Percentiles rank a stretch among this genome's conserved stretches.
Evolutionary conservation across 2,329 filamentous ascomycete species (phyloP).

Genomic region (Colletotrichum falcatum): DNA sequence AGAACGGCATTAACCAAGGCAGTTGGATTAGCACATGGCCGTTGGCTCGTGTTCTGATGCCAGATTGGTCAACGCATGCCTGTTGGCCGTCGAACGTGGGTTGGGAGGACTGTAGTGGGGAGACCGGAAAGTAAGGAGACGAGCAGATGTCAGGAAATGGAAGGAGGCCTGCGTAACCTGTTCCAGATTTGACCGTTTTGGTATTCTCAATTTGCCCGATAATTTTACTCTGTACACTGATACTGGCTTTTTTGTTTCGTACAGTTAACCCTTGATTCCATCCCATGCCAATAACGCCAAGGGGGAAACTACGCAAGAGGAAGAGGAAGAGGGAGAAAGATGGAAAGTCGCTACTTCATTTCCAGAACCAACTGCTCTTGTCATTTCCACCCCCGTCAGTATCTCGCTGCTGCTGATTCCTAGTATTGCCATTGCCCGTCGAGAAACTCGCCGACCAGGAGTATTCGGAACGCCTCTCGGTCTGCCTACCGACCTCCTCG

Average conservation of each 20-base stretch:
- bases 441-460: slow-evolving; percentile 38
- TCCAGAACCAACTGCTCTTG: slow-evolving; percentile 39
- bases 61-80: too few species aligned
- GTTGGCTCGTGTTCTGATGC: neutral
- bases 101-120: neutral
- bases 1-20: neutral
- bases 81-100: neutral
- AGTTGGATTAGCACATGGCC: neutral
- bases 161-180: slow-evolving; percentile 5
- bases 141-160: neutral
- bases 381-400: slow-evolving; percentile 15
- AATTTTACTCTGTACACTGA: slow-evolving; percentile 1
- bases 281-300: slow-evolving; percentile 5
- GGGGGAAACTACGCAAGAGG: neutral
- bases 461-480: slow-evolving; percentile 36
- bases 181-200: slow-evolving; percentile 5
- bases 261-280: slow-evolving; percentile 9
- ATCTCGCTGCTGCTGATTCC: slow-evolving; percentile 14
- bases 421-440: slow-evolving; percentile 15
- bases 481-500: slow-evolving; percentile 39
- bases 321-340: neutral
- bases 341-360: slow-evolving; percentile 20
- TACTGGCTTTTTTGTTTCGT: slow-evolving; percentile 6
- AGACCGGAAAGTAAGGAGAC: neutral
- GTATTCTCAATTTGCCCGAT: neutral